Base-by-base conservation (phyloP, 2,329 filamentous ascomycete species). In the Xylaria multiplex region DNA sequence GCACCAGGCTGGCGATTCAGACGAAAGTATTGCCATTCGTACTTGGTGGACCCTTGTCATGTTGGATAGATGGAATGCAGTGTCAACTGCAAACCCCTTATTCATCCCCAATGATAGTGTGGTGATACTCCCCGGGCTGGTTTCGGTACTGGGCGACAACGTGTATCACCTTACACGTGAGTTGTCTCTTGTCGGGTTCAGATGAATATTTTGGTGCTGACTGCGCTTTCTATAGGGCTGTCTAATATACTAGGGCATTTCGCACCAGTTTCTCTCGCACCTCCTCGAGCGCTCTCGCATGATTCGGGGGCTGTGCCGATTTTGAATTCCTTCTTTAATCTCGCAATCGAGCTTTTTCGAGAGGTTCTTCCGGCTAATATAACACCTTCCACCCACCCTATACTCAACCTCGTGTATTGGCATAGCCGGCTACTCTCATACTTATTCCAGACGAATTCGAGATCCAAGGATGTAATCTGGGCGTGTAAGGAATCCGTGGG, bases 21-120 rank as follows among this genome's bases (percentile, higher is more conserved):
- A 90, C 50, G 86, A 89, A 56, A 86, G 86, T 19, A 79, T 92
- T 3, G 84, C 85, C 1, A 81, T 89, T 57, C 85, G 89, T 49
- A 85, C 90, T 19, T 93, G 91, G 91, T 92, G 89, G 88, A 86
- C 88, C 14, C 79, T 93, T 40, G 85, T 92, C 52, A 84, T 91
- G 68, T 84, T 93, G 69, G 91, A 93, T 73, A 85, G 90, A 16
- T 93, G 90, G 89, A 88, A 92, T 74, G 88, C 91, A 3, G 84
- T 88, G n/a, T 88, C 87, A 24, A 90, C 86, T 4, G 87, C 86
- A 13, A 87, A 84, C 67, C 87, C 89, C 3, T 72, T 87, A 13
- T 82, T 89, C 64, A 87, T 93, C 64, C 86, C 86, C 1, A 86
- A 91, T 70, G 84, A 86, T 66, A 87, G 83, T 59, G 83, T 89